Percentiles rank a stretch among this genome's conserved stretches.
Evolutionary conservation across 1,284 basidiomycete species (phyloP).

Genomic region (Sporisorium graminicola): DNA sequence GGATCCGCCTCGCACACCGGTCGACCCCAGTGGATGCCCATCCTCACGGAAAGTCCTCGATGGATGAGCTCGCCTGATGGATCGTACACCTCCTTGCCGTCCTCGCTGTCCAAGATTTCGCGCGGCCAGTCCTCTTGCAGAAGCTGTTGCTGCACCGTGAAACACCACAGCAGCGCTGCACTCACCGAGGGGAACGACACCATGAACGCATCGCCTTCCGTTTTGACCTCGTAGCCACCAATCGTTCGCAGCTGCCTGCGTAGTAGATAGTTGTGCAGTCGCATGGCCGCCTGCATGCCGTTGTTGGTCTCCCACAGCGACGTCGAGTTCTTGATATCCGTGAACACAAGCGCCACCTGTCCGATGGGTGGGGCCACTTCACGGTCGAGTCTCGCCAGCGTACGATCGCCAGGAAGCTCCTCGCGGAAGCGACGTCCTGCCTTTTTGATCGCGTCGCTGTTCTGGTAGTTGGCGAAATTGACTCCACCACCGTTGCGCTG

Average conservation of each 20-base stretch:
- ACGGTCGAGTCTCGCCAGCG: conserved; percentile 76
- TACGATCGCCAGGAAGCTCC: conserved; percentile 65
- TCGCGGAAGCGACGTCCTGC: conserved; percentile 50
- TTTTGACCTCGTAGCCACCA: conserved; percentile 99
- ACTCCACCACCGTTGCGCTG: conserved; percentile 35
- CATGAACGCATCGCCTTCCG: conserved; percentile 99
- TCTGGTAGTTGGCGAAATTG: conserved; percentile 35
- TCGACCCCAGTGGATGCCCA: conserved; percentile 95
- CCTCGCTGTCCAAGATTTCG: conserved; percentile 92
- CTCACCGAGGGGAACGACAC: conserved; percentile 92
- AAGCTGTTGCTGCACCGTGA: conserved; percentile 87
- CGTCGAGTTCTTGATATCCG: conserved; percentile 97
- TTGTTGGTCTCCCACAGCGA: conserved; percentile 96
- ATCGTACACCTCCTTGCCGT: conserved; percentile 86
- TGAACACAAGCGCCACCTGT: conserved; percentile 94
- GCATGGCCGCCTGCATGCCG: conserved; percentile 95
- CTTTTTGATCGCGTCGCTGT: conserved; percentile 59
- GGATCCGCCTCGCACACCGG: conserved; percentile 94
- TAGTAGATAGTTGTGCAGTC: conserved; percentile 88
- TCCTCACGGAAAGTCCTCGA: conserved; percentile 91
- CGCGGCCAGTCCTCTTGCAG: conserved; percentile 91
- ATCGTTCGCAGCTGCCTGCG: conserved; percentile 88
- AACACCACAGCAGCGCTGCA: conserved; percentile 89
- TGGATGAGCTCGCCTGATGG: conserved; percentile 80
- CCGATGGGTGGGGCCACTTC: conserved; percentile 91